Evolutionary conservation across 139 green algal genomes (phyloP).

Genomic region (Coelastrella sp.): DNA sequence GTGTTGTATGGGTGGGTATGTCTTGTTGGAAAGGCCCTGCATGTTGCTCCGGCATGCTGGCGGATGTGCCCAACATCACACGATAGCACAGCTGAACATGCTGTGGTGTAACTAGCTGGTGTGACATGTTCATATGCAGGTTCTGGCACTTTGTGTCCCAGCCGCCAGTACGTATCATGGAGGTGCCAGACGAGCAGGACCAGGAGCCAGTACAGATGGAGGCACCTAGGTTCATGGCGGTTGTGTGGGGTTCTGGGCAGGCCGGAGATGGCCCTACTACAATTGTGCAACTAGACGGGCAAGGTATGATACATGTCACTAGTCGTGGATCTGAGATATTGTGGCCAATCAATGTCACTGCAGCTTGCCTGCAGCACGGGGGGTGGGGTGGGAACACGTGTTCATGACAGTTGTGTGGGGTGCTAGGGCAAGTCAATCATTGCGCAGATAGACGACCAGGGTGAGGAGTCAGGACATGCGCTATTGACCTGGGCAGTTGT

Average conservation of each 20-base stretch:
- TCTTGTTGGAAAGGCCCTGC: too few species aligned
- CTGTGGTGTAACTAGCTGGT: background rate
- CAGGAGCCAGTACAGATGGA: slow-evolving; percentile 52
- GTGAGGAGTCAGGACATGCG: background rate
- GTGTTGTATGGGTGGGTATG: too few species aligned
- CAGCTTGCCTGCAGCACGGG: too few species aligned
- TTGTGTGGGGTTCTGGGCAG: slow-evolving; percentile 74
- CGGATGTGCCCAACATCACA: too few species aligned
- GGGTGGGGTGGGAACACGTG: too few species aligned
- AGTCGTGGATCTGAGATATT: too few species aligned
- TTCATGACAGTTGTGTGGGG: slow-evolving; percentile 81
- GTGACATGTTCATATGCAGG: background rate
- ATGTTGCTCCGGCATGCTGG: too few species aligned
- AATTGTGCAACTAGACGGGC: slow-evolving; percentile 79
- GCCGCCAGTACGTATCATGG: slow-evolving; percentile 55
- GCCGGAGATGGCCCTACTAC: slow-evolving; percentile 65
- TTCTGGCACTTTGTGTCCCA: slow-evolving; percentile 50
- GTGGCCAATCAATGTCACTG: too few species aligned
- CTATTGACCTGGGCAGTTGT: background rate
- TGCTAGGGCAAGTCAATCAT: slow-evolving; percentile 64
- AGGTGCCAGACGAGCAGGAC: slow-evolving; percentile 45
- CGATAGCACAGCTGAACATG: too few species aligned
- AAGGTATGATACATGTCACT: slow-evolving; percentile 27
- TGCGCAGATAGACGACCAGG: slow-evolving; percentile 75
- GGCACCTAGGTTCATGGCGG: slow-evolving; percentile 75